Conservation (phyloP, 1,284 basidiomycete species). For the Lentinula novae-zelandiae region DNA sequence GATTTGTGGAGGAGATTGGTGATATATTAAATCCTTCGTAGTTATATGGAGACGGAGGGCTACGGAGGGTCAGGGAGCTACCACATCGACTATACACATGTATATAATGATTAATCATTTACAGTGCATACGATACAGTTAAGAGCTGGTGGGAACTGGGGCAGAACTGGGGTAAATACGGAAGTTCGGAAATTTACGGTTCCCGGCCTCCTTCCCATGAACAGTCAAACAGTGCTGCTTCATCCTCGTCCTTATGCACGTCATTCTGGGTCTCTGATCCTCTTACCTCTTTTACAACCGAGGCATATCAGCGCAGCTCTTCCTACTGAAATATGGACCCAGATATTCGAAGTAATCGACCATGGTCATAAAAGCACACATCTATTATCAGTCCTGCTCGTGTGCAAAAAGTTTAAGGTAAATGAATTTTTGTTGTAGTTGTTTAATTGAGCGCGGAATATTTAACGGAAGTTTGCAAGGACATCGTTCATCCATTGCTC, state of each 20-base stretch:
- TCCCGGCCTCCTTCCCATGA: background rate
- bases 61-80: background rate
- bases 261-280: slow-evolving; percentile 54
- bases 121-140: no score
- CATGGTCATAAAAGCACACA: slow-evolving; percentile 16
- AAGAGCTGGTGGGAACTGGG: background rate
- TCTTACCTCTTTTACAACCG: slow-evolving; percentile 63
- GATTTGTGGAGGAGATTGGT: slow-evolving; percentile 66
- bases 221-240: slow-evolving; percentile 21
- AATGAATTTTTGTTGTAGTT: slow-evolving; percentile 23
- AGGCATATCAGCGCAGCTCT: slow-evolving; percentile 43
- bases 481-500: slow-evolving; percentile 62
- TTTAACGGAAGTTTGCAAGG: slow-evolving; percentile 35
- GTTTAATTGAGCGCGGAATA: background rate
- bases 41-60: background rate
- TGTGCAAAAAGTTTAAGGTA: slow-evolving; percentile 75
- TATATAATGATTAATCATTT: no score
- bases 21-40: slow-evolving; percentile 13
- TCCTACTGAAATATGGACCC: slow-evolving; percentile 70
- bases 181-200: background rate
- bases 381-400: slow-evolving; percentile 44
- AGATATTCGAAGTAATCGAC: slow-evolving; percentile 41
- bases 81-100: no score
- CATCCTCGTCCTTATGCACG: slow-evolving; percentile 33
- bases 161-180: background rate